Percentiles rank a stretch among this genome's conserved stretches.
phyloP scores from a whole-genome alignment of 257 asterid genomes.

The Solanum gracilifrons region DNA sequence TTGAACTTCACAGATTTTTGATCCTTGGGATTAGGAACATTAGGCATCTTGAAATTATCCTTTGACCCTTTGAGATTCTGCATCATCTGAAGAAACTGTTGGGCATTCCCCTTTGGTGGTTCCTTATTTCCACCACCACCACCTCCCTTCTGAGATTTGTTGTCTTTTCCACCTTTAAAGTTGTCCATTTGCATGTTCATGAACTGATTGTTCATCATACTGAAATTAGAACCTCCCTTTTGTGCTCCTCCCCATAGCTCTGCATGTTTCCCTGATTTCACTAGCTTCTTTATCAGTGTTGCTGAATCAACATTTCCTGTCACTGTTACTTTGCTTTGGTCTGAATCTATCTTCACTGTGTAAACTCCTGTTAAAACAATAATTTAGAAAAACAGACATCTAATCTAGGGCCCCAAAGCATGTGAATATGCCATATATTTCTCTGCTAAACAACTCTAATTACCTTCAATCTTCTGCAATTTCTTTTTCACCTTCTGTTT shows the following conservation, averaged over 20 bases:
- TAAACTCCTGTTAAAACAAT: conserved; percentile 19
- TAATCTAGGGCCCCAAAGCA: neutral
- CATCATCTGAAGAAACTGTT: conserved; percentile 12
- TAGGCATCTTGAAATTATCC: neutral
- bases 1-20: conserved; percentile 50
- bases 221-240: conserved; percentile 20
- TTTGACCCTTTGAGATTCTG: neutral
- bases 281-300: conserved; percentile 48
- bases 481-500: conserved; percentile 46
- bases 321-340: conserved; percentile 54
- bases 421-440: neutral
- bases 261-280: conserved; percentile 64
- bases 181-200: conserved; percentile 36
- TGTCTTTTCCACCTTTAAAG: conserved; percentile 29
- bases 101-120: conserved; percentile 17
- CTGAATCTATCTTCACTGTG: conserved; percentile 22
- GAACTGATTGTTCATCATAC: conserved; percentile 25
- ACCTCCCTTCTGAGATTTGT: conserved; percentile 25
- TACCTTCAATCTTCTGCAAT: conserved; percentile 55
- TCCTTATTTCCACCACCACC: conserved; percentile 23
- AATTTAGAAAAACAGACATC: neutral
- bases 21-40: conserved; percentile 33
- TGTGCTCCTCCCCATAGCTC: conserved; percentile 46
- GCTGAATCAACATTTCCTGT: conserved; percentile 56
- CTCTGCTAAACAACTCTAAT: neutral